Evolutionary conservation across 2,329 filamentous ascomycete genomes (phyloP), one percentile per base, ranked within the genome.

Genomic region (Ophiostoma sp.): DNA sequence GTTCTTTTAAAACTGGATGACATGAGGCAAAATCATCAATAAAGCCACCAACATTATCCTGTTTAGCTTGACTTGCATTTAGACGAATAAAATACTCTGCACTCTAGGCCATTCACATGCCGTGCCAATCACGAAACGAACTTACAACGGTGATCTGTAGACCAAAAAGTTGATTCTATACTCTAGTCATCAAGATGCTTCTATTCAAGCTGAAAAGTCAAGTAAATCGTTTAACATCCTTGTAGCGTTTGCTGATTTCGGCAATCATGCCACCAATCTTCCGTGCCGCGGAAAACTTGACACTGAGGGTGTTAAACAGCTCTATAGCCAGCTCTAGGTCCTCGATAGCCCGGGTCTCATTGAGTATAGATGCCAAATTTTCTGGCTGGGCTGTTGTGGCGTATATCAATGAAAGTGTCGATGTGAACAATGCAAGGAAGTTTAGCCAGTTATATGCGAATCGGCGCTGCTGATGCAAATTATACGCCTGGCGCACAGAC

Each of bases 401-500:
- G 70, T 83, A 83, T 41, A 83, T 79, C 4, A 83, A 76, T 1
- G 81, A 80, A 3, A 83, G 73, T 0, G 79, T 78, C 1, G 79
- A 76, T 1, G 80, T 83, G 71, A 82, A 83, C 1, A 83, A 71
- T 1, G 77, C 74, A 1, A 82, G 76, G 6, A 82, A 74, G 48
- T 81, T 81, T 4, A 81, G 73, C 79, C 79, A 82, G 71, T 81
- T 81, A 72, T 80, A 81, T 0, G 80, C 78, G 44, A 83, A 78
- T 10, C 80, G 76, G 10, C 76, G 76, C 70, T 83, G 79, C 57
- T 77, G 77, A 67, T 79, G 76, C 76, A 79, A 77, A 67, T 73
- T 79, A 54, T 75, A 77, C 10, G 80, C 81, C 68, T 82, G 79
- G 0, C 80, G 78, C n/a, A 83, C 76, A 1, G 81, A 78, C 79